Base-by-base conservation (phyloP, 2,329 filamentous ascomycete species). In the Paraphoma chrysanthemicola region DNA sequence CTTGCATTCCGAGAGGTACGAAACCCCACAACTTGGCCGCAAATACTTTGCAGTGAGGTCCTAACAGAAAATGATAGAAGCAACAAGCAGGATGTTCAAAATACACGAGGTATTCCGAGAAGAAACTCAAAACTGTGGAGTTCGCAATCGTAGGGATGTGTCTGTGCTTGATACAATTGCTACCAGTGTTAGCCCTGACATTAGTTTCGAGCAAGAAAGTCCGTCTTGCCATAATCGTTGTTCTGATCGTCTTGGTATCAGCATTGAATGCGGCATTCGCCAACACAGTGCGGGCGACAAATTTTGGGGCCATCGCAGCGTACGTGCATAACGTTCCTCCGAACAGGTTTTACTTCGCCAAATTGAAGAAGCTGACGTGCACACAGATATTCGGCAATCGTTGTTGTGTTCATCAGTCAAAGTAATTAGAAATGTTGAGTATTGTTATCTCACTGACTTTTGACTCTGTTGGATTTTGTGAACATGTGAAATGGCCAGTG, bases 281-380 rank as follows among this genome's bases (percentile, higher is more conserved):
- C 5, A 53, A 57, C 18, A 50, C 54, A 4, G 50, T 52, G 16
- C 51, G 54, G 50, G 49, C 54, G 10, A 45, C 54, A 2, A 57
- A 57, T 42, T 57, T 57, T 18, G 54, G 54, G 39, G 54, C 54
- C 17, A 52, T 57, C 43, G 54, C 50, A 44, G 54, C 54, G 54
- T 57, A 49, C 4, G 33, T 36, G 14, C 33, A 36, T 14, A 36
- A 5, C 2, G 5, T 23, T 5, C 23, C 23, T 23, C 23, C 5
- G 23, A 7, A 36, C 33, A 36, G 7, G 7, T 36, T 36, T 36
- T 46, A 38, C 17, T 29, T 29, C 11, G 6, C 14, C 23, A 17
- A 3, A 18, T 42, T 23, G 16, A n/a, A 29, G 38, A 36, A 53
- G 29, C 28, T 36, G 17, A 7, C n/a, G 23, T 23, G 23, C 23